Base-by-base conservation (phyloP, 169 alveolate genomes). In the Plasmodium inui region DNA sequence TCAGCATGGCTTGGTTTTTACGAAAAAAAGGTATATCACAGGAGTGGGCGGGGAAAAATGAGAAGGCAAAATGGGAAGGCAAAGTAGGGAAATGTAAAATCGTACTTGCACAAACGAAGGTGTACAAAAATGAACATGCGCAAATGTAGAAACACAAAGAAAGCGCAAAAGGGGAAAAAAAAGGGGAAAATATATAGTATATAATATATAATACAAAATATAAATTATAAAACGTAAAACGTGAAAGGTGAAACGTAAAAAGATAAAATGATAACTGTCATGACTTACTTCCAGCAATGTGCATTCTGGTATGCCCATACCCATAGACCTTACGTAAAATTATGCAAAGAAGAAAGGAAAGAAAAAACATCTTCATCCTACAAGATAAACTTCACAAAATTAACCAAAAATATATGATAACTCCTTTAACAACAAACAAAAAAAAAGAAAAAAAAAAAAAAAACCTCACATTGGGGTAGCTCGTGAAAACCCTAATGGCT, bases 361-460 rank as follows among this genome's bases (percentile, higher is more conserved):
- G 14, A 32, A 74, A 74, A 30, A 22, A 61, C 30, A 61, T 19
- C 14, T 61, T 61, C 28, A 14, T 61, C 74, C 28, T 30, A 8
- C 32, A 73, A 73, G 19, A 14, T 73, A 2, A 32, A 73, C 53
- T 73, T 32, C 26, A 28, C 17, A n/a, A 73, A 17, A 30, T 73
- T 73, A 73, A 32, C 19, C 19, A 73, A 30, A 73, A 73, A 30
- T 12, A 73, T n/a, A 5, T 71, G 44, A 12, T 30, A 73, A 73
- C 10, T 73, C 8, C 41, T 22, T 30, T 73, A 37, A 22, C 19
- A 73, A 73, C 30, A 73, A 73, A 73, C 28, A 73, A 73, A 73
- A 67, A 73, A 73, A 73, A 73, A 67, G 10, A 67, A 67, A 67
- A 67, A 73, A 73, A 73, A 67, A 67, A 73, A 73, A 73, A 22